Conservation (phyloP, 352 stramenopile species). For the Globisporangium nunn region DNA sequence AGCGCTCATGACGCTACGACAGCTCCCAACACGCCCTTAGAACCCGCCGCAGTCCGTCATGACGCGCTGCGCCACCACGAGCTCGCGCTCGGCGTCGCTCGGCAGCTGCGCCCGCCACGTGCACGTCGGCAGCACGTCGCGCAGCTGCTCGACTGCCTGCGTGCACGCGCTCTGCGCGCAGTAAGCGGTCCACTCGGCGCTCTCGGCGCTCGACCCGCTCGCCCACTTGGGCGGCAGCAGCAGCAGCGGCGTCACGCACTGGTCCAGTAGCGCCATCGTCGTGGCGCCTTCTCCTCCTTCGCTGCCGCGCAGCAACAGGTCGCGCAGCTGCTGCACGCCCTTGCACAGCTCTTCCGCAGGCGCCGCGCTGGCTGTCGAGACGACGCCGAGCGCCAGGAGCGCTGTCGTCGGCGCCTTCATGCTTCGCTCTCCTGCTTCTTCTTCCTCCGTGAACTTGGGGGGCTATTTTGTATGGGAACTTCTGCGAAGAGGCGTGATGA, state of each 20-base stretch:
- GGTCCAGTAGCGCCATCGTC: conserved; percentile 11
- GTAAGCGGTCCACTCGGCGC: conserved; percentile 18
- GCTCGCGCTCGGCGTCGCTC: conserved; percentile 23
- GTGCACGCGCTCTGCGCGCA: conserved; percentile 29
- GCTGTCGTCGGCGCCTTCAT: background rate
- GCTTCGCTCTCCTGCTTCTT: background rate
- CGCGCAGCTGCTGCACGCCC: conserved; percentile 20
- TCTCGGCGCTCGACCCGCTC: conserved; percentile 7
- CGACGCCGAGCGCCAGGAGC: background rate
- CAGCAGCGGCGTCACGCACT: conserved; percentile 27
- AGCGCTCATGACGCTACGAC: background rate
- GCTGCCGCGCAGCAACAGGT: conserved; percentile 9
- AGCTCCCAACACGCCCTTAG: background rate
- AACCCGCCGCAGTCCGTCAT: conserved; percentile 26
- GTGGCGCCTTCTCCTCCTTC: background rate
- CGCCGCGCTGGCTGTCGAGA: too few species aligned
- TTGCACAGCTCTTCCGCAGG: conserved; percentile 8
- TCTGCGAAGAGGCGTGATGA: conserved; percentile 31
- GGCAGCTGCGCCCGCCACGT: conserved; percentile 25
- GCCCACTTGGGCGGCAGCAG: conserved; percentile 30
- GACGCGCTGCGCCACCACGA: conserved; percentile 38
- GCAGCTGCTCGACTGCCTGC: conserved; percentile 19
- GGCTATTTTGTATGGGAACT: background rate
- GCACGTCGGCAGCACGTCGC: conserved; percentile 23
- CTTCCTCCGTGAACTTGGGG: background rate